Conservation (phyloP, 257 asterid species). For the Linaria vulgaris region DNA sequence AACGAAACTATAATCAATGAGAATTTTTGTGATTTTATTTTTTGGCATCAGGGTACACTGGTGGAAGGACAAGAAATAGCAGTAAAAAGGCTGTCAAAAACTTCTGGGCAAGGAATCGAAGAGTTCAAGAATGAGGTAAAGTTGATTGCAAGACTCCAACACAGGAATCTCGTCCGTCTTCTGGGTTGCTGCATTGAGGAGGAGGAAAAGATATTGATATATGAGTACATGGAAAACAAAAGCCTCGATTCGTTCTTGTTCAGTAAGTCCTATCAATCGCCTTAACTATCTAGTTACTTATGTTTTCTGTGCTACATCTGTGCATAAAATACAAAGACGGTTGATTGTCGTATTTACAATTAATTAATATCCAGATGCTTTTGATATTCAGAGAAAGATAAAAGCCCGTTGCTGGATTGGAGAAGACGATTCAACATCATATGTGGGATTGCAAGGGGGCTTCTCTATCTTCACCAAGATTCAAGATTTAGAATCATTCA, state of each 20-base stretch:
- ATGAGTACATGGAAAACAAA: constrained; percentile 76
- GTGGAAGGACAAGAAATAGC: constrained; percentile 65
- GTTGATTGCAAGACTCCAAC: constrained; percentile 71
- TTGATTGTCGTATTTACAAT: too few species aligned
- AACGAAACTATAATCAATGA: neutral
- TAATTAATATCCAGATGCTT: too few species aligned
- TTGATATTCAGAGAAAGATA: constrained; percentile 41
- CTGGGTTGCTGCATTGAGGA: constrained; percentile 69
- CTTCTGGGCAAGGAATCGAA: constrained; percentile 64
- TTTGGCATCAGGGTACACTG: constrained; percentile 41
- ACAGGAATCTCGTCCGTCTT: constrained; percentile 66
- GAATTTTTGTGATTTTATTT: neutral
- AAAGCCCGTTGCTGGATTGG: constrained; percentile 56
- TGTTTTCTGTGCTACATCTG: neutral
- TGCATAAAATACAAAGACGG: neutral
- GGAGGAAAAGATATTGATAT: constrained; percentile 71
- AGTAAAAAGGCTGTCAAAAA: constrained; percentile 67
- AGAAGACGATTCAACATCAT: constrained; percentile 61
- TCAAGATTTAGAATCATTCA: constrained; percentile 79
- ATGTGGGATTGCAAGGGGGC: constrained; percentile 67
- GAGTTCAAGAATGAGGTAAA: constrained; percentile 74
- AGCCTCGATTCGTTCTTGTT: constrained; percentile 65
- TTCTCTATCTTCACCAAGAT: constrained; percentile 76
- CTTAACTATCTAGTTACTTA: neutral
- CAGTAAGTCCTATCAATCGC: constrained; percentile 39